Evolutionary conservation across 73 alveolate genomes (phyloP), one percentile per base, ranked within the genome.

Genomic region (Uronychia setigera): DNA sequence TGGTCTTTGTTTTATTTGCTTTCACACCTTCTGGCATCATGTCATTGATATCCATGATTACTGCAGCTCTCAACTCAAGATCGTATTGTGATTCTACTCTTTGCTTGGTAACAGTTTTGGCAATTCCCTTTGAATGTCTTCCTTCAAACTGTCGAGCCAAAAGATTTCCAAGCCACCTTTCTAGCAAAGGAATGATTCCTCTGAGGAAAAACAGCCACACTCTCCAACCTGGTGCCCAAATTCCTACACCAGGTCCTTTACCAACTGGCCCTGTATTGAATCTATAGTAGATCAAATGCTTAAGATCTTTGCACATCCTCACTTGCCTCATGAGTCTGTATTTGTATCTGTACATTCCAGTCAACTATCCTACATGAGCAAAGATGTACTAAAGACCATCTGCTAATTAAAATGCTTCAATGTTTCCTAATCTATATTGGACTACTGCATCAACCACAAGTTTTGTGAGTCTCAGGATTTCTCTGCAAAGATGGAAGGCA

Each of bases 1-100:
- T 99, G 57, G 99, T 99, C 82, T 98, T 94, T 5, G 99, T 97
- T 90, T 99, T 99, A 92, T 99, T 99, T 14, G 99, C 99, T 84
- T 98, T 97, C 35, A 99, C 99, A 60, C 99, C 99, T 91, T 99
- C 99, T 14, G 99, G 99, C 99, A 99, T 99, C 99, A 99, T 99
- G 93, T 99, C 99, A 57, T 93, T 93, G 76, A 99, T 99, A 95
- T 98, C 99, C 83, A 97, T 92, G 98, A 99, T 98, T 35, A 99
- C 99, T 13, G 99, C 99, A n/a, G 99, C 99, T 85, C 99, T 97
- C 88, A 98, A 92, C 96, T 99, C 99, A 74, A 99, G 95, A 95
- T 99, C 99, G 84, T 96, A 99, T 88, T 99, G 98, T 25, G 99
- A 95, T 93, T 99, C 99, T 58, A 98, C 99, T 91, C 99, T 97